Percentiles rank a stretch among this genome's conserved stretches.
Conservation (phyloP, 345 rosid species). For the Melaleuca alternifolia region DNA sequence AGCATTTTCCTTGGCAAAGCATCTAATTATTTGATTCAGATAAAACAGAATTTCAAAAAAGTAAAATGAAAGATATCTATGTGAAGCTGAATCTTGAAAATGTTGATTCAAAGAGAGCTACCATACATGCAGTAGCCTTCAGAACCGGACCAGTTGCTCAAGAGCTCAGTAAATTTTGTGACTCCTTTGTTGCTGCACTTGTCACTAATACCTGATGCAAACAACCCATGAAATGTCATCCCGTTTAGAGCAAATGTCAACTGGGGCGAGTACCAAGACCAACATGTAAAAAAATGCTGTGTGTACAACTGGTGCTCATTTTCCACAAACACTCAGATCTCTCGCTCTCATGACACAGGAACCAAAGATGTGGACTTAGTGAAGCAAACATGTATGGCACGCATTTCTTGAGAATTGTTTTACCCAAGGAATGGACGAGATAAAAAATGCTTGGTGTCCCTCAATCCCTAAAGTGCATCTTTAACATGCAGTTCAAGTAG, state of each 20-base stretch:
- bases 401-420: not conserved
- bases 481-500: not conserved
- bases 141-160: slow-evolving; percentile 68
- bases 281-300: not conserved
- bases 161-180: slow-evolving; percentile 42
- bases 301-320: not conserved
- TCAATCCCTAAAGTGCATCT: not conserved
- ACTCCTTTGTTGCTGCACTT: slow-evolving; percentile 54
- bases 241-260: not conserved
- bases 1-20: not conserved
- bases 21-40: not conserved
- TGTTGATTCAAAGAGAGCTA: not conserved
- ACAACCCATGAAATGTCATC: not conserved
- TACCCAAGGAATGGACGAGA: not conserved
- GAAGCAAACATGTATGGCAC: not conserved
- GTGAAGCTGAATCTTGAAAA: not conserved
- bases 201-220: slow-evolving; percentile 61
- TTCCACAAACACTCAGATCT: not conserved
- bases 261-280: not conserved
- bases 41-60: not conserved
- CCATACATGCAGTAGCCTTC: slow-evolving; percentile 86
- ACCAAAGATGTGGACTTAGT: not conserved
- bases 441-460: not conserved
- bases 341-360: not conserved
- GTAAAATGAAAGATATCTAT: not conserved